Evolutionary conservation across 1,139 yeast genomes (phyloP).

Genomic region (Saccharomyces pastorianus): DNA sequence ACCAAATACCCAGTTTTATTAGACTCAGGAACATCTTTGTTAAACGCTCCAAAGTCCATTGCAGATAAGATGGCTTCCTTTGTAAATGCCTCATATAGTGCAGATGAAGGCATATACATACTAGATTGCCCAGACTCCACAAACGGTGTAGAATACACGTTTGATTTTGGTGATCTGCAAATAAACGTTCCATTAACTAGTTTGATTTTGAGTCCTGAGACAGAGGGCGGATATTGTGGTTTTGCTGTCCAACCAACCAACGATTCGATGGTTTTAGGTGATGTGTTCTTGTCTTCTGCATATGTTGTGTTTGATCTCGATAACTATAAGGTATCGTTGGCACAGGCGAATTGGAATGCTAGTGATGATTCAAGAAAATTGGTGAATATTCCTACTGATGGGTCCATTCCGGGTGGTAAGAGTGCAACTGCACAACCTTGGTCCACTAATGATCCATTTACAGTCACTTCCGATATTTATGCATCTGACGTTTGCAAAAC

Average conservation of each 20-base stretch:
- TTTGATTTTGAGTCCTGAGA: constrained; percentile 27
- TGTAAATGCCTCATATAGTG: constrained; percentile 36
- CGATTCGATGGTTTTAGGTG: constrained; percentile 46
- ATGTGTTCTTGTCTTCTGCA: constrained; percentile 60
- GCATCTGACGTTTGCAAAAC: background rate
- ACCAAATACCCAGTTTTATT: constrained; percentile 40
- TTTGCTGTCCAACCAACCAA: constrained; percentile 32
- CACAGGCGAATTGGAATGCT: constrained; percentile 40
- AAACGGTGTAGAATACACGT: constrained; percentile 24
- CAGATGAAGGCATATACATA: constrained; percentile 33
- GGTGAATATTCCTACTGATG: constrained; percentile 13
- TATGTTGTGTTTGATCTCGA: constrained; percentile 75
- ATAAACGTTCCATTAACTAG: constrained; percentile 42
- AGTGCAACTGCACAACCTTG: constrained; percentile 15
- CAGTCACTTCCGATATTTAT: constrained; percentile 8
- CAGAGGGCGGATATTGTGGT: constrained; percentile 29
- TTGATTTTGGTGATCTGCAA: constrained; percentile 47
- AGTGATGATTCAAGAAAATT: constrained; percentile 2
- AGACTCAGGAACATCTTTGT: constrained; percentile 64
- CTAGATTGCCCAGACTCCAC: constrained; percentile 27
- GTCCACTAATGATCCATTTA: constrained; percentile 12
- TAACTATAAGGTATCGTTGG: constrained; percentile 54
- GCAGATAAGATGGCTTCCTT: constrained; percentile 35
- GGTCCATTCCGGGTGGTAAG: constrained; percentile 15
- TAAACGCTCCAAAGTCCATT: constrained; percentile 43